Base-by-base conservation (phyloP, 495 filamentous ascomycete species). In the Penicillium flavigenum region DNA sequence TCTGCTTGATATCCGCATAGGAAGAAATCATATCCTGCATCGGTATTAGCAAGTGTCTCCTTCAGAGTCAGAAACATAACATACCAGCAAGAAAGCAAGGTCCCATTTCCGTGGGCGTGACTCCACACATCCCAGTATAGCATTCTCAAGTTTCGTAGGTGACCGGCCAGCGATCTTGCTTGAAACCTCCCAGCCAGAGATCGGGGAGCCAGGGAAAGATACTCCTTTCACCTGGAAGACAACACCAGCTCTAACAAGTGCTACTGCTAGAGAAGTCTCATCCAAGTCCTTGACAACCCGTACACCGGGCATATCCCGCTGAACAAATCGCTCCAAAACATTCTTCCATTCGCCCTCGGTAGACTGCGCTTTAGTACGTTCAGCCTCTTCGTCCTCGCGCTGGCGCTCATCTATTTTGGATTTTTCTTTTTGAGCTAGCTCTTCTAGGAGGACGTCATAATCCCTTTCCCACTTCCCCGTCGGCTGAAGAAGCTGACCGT, bases 381-480 rank as follows among this genome's bases (percentile, higher is more conserved):
- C 72, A 17, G 52, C 41, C 8, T 71, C 62, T 54, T 72, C 70
- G 26, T 72, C 55, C 11, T 65, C 64, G 19, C 46, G 63, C 48
- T 53, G 54, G 11, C 56, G 59, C 34, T 69, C 54, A 22, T 72
- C 65, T 36, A 68, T 61, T 62, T 65, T 62, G 10, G 47, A 50
- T 24, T 65, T 57, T 46, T 76, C 67, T 8, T 66, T 59, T 31
- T 65, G 57, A 17, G 62, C 26, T 5, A 78, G 58, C 11, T 69
- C 69, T n/a, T 69, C 62, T 9, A 76, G 61, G 24, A 79, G 44
- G 1, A 63, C 63, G 20, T 64, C 71, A 22, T 79, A 79, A 43
- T 79, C 72, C n/a, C 59, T 62, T 32, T 76, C 71, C 76, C 76
- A 79, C 45, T 70, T 65, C 10, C 75, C 71, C 0, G 60, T 68